Evolutionary conservation across 2,329 filamentous ascomycete genomes (phyloP).

Genomic region (Grosmannia clavigera): DNA sequence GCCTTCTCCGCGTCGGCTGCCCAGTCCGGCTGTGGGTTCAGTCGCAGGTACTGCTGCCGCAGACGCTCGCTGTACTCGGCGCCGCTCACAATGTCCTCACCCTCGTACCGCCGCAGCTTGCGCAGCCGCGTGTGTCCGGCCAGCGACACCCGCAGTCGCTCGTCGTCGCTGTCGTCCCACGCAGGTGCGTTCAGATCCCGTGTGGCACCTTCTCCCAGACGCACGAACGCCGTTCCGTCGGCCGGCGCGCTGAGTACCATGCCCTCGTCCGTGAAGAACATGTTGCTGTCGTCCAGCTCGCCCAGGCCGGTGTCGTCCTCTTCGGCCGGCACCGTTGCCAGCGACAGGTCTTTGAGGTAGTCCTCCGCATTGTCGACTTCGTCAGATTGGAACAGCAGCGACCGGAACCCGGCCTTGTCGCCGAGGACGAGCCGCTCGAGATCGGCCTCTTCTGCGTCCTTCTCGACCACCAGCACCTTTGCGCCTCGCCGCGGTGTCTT

Average conservation of each 20-base stretch:
- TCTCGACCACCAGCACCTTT: slow-evolving; percentile 34
- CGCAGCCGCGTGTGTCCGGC: slow-evolving; percentile 62
- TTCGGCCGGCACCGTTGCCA: slow-evolving; percentile 10
- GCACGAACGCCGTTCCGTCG: slow-evolving; percentile 15
- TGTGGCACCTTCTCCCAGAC: slow-evolving; percentile 15
- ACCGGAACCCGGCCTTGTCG: slow-evolving; percentile 68
- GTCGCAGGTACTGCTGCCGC: slow-evolving; percentile 58
- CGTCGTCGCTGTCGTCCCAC: slow-evolving; percentile 96
- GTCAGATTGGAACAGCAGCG: slow-evolving; percentile 52
- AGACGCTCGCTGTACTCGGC: slow-evolving; percentile 74
- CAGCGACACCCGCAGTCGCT: slow-evolving; percentile 72
- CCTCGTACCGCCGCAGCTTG: slow-evolving; percentile 69
- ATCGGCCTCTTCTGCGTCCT: slow-evolving; percentile 73
- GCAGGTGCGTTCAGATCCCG: slow-evolving; percentile 48
- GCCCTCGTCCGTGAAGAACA: slow-evolving; percentile 66
- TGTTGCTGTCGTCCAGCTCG: slow-evolving; percentile 60
- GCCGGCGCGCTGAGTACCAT: slow-evolving; percentile 15
- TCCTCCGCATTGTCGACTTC: slow-evolving; percentile 23
- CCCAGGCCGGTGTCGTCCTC: slow-evolving; percentile 16
- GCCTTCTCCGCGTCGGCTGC: slow-evolving; percentile 37
- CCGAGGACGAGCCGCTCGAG: slow-evolving; percentile 84
- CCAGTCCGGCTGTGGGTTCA: slow-evolving; percentile 51
- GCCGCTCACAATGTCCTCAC: slow-evolving; percentile 76
- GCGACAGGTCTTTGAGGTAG: slow-evolving; percentile 21
- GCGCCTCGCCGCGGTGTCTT: background rate